Evolutionary conservation across 1,284 basidiomycete genomes (phyloP), one percentile per base, ranked within the genome.

Genomic region (Peniophora sp.): DNA sequence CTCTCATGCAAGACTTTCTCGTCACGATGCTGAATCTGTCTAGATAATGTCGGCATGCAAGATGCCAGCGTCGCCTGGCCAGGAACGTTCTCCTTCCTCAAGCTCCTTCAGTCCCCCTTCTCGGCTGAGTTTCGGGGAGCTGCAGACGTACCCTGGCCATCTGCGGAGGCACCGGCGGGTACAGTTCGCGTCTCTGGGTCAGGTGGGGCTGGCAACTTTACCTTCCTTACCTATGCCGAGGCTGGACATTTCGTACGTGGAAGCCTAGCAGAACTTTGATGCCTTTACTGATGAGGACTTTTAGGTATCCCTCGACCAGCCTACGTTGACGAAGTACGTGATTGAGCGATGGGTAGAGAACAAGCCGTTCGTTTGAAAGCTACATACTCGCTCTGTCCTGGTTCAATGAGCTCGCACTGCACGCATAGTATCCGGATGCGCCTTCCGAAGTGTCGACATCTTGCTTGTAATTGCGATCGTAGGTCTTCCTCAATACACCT

Each of bases 41-140:
- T 34, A 63, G 66, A 67, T 51, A 65, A 63, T 47, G 53, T 66
- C 45, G 66, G 65, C 3, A 55, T 54, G 11, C 58, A 62, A 47
- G 66, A 67, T 49, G 64, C 61, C 1, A 68, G 64, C 54, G 65
- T 63, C 48, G 57, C 58, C 14, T 65, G 62, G 63, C 63, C 61
- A 2, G 66, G 64, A 2, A 54, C 61, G 20, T 49, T 62, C 22
- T 58, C 59, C 25, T 53, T 55, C 45, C 55, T 68, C 17, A 64
- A 63, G 45, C 55, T 62, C 23, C 49, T 67, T 6, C 55, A 52
- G 36, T 56, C 59, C 8, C 62, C 56, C 5, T 64, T 59, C 57
- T 65, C 64, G 44, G 44, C 55, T 0, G 56, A 56, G n/a, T 68
- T 68, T 52, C 50, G 59, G 22, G 46, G 44, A 16, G 50, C 61